Evolutionary conservation across 2,329 filamentous ascomycete genomes (phyloP).

Genomic region (Nemania sp.): DNA sequence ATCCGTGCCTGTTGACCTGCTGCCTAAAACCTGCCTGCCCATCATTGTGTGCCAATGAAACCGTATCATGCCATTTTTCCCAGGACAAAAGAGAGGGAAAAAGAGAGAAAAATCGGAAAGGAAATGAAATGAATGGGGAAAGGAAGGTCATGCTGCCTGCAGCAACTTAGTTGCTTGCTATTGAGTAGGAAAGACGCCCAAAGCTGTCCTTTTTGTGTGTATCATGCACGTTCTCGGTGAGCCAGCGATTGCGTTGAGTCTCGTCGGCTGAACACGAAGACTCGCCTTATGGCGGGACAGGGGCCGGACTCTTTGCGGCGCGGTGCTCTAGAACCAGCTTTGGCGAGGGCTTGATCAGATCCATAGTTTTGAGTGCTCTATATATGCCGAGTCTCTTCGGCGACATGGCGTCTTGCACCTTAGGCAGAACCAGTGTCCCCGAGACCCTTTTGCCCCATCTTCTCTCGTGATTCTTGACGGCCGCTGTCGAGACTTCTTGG

Average conservation of each 20-base stretch:
- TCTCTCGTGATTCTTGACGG: slow-evolving; percentile 3
- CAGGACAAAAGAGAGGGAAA: no score
- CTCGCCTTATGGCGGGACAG: not conserved
- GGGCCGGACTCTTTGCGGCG: not conserved
- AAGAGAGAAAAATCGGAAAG: no score
- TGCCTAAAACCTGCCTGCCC: no score
- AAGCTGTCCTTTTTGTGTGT: no score
- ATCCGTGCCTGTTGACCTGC: no score
- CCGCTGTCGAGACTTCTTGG: not conserved
- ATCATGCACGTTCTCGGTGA: no score
- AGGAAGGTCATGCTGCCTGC: no score
- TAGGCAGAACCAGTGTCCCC: slow-evolving; percentile 11
- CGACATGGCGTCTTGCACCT: slow-evolving; percentile 21
- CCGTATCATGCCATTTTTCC: no score
- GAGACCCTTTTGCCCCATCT: slow-evolving; percentile 2
- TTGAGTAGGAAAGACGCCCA: no score
- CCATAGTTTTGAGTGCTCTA: slow-evolving; percentile 20
- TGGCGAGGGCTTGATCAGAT: slow-evolving; percentile 28
- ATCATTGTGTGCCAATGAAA: no score
- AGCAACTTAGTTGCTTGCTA: no score
- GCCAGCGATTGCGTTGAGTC: not conserved
- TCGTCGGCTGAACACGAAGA: not conserved
- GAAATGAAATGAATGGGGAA: no score
- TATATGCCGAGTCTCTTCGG: slow-evolving; percentile 21
- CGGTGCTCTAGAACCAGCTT: slow-evolving; percentile 22